Evolutionary conservation across 371 early-diverging fungal genomes (phyloP).

Genomic region (Mucor mucedo): DNA sequence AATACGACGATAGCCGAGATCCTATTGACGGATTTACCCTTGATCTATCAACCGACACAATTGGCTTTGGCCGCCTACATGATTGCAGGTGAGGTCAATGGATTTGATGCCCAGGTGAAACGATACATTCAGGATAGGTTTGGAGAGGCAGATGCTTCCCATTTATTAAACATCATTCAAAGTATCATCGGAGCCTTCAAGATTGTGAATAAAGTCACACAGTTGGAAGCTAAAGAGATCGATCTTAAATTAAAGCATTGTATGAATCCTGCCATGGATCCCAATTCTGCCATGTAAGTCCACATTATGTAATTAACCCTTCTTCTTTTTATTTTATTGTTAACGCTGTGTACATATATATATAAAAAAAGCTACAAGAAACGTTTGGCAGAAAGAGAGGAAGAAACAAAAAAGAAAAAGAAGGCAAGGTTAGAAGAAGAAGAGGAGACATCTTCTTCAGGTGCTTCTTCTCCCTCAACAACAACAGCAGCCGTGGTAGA

Average conservation of each 20-base stretch:
- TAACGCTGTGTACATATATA: background rate
- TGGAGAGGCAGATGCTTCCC: constrained; percentile 31
- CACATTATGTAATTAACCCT: background rate
- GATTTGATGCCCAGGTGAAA: constrained; percentile 41
- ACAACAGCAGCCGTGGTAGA: no score
- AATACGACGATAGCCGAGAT: constrained; percentile 60
- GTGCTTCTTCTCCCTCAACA: background rate
- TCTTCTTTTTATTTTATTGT: background rate
- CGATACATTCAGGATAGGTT: constrained; percentile 47
- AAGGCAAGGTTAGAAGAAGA: constrained; percentile 10
- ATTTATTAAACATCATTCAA: constrained; percentile 45
- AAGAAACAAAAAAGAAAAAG: constrained; percentile 41
- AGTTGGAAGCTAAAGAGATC: constrained; percentile 59
- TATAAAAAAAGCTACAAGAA: constrained; percentile 44
- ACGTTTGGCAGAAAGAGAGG: constrained; percentile 43
- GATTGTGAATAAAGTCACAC: constrained; percentile 36
- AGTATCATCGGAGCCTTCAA: constrained; percentile 52
- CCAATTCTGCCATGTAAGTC: constrained; percentile 69
- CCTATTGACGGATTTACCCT: constrained; percentile 75
- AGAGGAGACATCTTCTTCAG: background rate
- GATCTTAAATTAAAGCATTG: constrained; percentile 68
- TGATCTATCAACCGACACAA: constrained; percentile 85
- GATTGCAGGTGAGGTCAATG: constrained; percentile 66
- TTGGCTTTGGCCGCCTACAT: constrained; percentile 81
- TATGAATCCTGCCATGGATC: constrained; percentile 75